phyloP scores from a whole-genome alignment of 495 filamentous ascomycete genomes.

The Chaetomium tenue region DNA sequence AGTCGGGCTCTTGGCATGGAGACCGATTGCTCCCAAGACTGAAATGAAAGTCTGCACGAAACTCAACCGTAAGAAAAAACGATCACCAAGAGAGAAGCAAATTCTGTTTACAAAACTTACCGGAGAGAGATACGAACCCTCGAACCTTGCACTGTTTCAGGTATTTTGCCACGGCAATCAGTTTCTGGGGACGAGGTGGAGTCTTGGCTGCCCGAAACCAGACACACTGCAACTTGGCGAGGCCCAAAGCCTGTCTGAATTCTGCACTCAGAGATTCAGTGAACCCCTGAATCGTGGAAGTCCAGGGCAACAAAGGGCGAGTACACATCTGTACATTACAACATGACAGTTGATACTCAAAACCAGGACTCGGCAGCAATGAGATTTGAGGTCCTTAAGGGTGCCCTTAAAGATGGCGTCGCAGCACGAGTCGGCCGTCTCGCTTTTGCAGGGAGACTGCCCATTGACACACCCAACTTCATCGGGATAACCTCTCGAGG shows the following conservation, averaged over 20 bases:
- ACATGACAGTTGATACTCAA: conserved; percentile 27
- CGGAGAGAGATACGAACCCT: not conserved
- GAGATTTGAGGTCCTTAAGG: conserved; percentile 46
- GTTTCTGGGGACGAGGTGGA: not conserved
- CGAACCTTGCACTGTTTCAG: not conserved
- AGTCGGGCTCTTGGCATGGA: not conserved
- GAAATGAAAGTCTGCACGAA: not conserved
- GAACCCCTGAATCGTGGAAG: not conserved
- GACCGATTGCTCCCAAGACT: not conserved
- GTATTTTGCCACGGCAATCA: not conserved
- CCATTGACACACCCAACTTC: conserved; percentile 77
- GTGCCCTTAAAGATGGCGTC: conserved; percentile 33
- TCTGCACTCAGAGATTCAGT: not conserved
- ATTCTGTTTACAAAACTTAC: not conserved
- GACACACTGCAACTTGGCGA: too few relatives aligned
- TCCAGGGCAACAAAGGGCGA: conserved; percentile 2
- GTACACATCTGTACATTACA: not conserved
- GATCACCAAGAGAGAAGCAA: not conserved
- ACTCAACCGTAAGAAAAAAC: not conserved
- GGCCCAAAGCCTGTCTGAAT: not conserved
- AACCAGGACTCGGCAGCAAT: conserved; percentile 24
- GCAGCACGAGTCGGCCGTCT: conserved; percentile 62
- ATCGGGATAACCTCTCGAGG: conserved; percentile 78
- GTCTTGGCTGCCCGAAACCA: not conserved
- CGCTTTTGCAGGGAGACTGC: conserved; percentile 54